phyloP scores from a whole-genome alignment of 176 grass and related monocot species.

The Ananas comosus region DNA sequence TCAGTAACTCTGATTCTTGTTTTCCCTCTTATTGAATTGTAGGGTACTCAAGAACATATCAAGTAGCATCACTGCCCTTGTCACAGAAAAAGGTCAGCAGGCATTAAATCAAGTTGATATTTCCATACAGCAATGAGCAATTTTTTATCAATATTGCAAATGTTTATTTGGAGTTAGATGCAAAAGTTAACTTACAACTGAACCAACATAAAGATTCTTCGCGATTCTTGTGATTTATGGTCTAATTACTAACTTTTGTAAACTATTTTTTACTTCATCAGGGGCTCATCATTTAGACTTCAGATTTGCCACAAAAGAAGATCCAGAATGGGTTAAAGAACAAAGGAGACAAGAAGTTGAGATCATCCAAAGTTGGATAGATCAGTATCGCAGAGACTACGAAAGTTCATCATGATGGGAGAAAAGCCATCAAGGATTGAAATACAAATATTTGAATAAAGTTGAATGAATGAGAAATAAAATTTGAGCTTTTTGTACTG shows the following conservation, averaged over 20 bases:
- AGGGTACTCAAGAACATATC: conserved; percentile 97
- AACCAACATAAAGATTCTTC: not conserved
- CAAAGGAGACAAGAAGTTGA: conserved; percentile 72
- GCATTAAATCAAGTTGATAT: not conserved
- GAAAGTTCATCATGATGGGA: conserved; percentile 24
- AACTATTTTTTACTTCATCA: conserved; percentile 19
- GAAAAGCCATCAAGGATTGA: not conserved
- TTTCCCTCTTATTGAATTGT: conserved; percentile 3
- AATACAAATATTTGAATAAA: not conserved
- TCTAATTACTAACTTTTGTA: not conserved
- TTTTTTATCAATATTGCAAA: conserved; percentile 6
- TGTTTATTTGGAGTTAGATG: not conserved
- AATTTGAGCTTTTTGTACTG: conserved; percentile 13
- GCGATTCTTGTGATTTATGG: not conserved
- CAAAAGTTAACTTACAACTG: conserved; percentile 2
- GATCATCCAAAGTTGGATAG: conserved; percentile 71
- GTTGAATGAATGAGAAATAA: conserved; percentile 6
- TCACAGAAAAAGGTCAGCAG: conserved; percentile 63
- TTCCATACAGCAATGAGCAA: not conserved
- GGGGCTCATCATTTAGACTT: conserved; percentile 90
- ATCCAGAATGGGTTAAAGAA: conserved; percentile 64
- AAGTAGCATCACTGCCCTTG: conserved; percentile 74
- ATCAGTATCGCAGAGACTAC: conserved; percentile 62
- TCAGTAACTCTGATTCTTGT: not conserved
- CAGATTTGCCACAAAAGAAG: conserved; percentile 58